Percentiles rank a stretch among this genome's conserved stretches.
phyloP scores from a whole-genome alignment of 768 basidiomycete genomes.

The Mycena venus region DNA sequence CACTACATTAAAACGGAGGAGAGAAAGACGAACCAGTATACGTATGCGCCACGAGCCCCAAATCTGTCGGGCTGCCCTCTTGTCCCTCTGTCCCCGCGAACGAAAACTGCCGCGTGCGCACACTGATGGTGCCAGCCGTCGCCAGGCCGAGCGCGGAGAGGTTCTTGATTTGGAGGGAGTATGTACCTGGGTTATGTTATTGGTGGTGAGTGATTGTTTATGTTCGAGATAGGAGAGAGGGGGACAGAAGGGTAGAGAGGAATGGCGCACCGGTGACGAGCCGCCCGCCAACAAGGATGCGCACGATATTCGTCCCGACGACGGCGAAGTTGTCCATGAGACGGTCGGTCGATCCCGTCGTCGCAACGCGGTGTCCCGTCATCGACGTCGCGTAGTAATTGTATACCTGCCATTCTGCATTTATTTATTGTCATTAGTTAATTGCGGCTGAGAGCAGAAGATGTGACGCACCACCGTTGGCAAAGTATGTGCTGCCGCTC shows the following conservation, averaged over 20 bases:
- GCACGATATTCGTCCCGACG: slow-evolving; percentile 36
- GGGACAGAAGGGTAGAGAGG: too few relatives aligned
- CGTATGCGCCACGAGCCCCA: slow-evolving; percentile 34
- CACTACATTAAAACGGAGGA: too few relatives aligned
- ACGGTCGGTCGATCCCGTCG: slow-evolving; percentile 36
- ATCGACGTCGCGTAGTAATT: slow-evolving; percentile 38
- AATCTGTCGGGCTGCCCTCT: slow-evolving; percentile 30
- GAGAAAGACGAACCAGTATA: too few relatives aligned
- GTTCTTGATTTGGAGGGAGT: slow-evolving; percentile 31
- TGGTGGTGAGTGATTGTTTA: too few relatives aligned
- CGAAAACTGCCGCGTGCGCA: slow-evolving; percentile 34
- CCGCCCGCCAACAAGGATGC: slow-evolving; percentile 38
- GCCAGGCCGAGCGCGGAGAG: slow-evolving; percentile 34
- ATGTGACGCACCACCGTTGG: slow-evolving; percentile 29
- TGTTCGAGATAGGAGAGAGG: too few relatives aligned
- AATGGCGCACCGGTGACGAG: slow-evolving; percentile 34
- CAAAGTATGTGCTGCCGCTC: slow-evolving; percentile 36
- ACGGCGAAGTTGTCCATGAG: slow-evolving; percentile 39
- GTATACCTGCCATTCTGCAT: slow-evolving; percentile 37
- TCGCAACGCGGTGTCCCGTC: slow-evolving; percentile 36
- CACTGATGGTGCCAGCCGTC: slow-evolving; percentile 34
- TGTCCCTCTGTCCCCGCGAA: slow-evolving; percentile 29
- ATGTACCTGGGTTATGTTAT: slow-evolving; percentile 31
- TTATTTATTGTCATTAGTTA: background rate
- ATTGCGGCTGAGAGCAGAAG: background rate